Conservation (phyloP, 371 early-diverging fungal genomes). For the Mucor racemosus region DNA sequence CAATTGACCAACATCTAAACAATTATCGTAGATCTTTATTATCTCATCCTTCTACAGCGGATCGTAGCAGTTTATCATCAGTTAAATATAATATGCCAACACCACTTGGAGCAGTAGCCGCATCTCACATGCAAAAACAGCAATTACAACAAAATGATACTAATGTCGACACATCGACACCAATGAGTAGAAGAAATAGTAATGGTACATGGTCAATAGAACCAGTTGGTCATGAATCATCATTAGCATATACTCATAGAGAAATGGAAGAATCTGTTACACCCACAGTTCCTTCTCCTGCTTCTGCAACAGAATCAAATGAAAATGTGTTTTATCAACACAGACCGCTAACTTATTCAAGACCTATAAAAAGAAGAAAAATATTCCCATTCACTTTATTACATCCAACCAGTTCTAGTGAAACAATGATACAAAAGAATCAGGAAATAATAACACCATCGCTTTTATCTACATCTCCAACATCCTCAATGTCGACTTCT, state of each 20-base stretch:
- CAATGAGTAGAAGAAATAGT: constrained; percentile 6
- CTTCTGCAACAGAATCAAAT: neutral
- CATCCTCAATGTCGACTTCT: neutral
- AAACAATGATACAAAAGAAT: neutral
- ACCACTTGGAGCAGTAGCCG: constrained; percentile 28
- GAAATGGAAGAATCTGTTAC: neutral
- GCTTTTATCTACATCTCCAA: neutral
- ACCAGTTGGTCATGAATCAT: constrained; percentile 11
- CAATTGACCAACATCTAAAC: constrained; percentile 51
- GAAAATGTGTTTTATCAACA: constrained; percentile 23
- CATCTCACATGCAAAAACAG: constrained; percentile 18
- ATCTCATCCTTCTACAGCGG: neutral
- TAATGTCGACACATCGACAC: neutral
- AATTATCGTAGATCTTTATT: constrained; percentile 42
- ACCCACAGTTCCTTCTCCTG: neutral
- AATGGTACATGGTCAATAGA: constrained; percentile 8
- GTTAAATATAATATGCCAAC: constrained; percentile 26
- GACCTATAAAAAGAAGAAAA: neutral
- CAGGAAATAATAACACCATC: neutral
- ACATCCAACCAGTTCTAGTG: constrained; percentile 20
- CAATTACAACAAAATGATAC: constrained; percentile 5
- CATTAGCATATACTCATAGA: neutral
- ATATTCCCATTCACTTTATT: constrained; percentile 25
- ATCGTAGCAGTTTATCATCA: constrained; percentile 11
- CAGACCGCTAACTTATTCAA: constrained; percentile 14